Conservation (phyloP, 83 land plant genomes). For the Diphasiastrum complanatum region DNA sequence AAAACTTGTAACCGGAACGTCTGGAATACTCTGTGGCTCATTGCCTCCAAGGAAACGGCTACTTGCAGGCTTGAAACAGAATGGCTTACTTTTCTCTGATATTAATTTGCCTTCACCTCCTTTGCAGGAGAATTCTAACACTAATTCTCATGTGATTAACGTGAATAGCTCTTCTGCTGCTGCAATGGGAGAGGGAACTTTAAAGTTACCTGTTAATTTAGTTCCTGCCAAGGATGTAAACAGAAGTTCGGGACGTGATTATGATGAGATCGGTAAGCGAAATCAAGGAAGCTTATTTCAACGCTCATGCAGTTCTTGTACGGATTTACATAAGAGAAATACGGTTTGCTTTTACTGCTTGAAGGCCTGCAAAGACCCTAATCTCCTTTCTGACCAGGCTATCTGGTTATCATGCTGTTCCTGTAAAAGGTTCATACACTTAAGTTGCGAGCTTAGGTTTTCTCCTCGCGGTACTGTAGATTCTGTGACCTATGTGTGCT, state of each 20-base stretch:
- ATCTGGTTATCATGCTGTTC: slow-evolving; percentile 17
- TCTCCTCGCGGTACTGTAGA: not conserved
- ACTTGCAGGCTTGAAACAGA: slow-evolving; percentile 25
- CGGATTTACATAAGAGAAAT: slow-evolving; percentile 11
- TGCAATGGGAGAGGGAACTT: too few relatives aligned
- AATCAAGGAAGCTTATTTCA: slow-evolving; percentile 12
- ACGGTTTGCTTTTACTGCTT: slow-evolving; percentile 23
- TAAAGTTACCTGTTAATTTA: too few relatives aligned
- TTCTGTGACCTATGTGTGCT: slow-evolving; percentile 21
- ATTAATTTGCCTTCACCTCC: not conserved
- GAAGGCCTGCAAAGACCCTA: slow-evolving; percentile 13
- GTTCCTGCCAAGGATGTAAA: too few relatives aligned
- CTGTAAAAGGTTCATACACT: slow-evolving; percentile 20
- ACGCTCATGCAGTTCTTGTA: slow-evolving; percentile 22
- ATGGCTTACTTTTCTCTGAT: slow-evolving; percentile 15
- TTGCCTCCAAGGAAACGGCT: slow-evolving; percentile 22
- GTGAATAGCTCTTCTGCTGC: too few relatives aligned
- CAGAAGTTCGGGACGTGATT: slow-evolving; percentile 16
- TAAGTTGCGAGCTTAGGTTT: slow-evolving; percentile 19
- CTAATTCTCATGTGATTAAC: not conserved
- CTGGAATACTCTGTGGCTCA: too few relatives aligned
- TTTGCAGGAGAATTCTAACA: not conserved
- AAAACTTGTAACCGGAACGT: too few relatives aligned
- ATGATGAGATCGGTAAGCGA: not conserved
- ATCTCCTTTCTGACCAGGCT: slow-evolving; percentile 13